Base-by-base conservation (phyloP, 306 rosid species). In the Rosa multiflora region DNA sequence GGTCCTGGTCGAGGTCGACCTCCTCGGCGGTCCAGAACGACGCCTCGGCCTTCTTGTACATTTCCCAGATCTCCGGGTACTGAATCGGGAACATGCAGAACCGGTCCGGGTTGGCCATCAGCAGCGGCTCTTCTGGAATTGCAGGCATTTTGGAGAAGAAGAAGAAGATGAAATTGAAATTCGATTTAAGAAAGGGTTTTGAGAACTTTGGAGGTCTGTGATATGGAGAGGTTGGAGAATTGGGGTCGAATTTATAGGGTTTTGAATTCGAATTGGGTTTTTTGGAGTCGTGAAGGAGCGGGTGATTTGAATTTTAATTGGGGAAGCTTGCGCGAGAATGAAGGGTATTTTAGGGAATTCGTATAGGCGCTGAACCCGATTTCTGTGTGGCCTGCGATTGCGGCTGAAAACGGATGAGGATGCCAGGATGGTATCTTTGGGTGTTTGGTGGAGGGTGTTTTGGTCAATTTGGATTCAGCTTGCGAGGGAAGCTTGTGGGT, bases 71-170 rank as follows among this genome's bases (percentile, higher is more conserved):
- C 47, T 90, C 84, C 0, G 97, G 98, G 85, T 87, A 94, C 4
- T 94, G 89, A 26, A 94, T 94, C 0, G 98, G 98, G 69, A 94
- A 94, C 98, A 94, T 94, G 23, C 97, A 92, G 87, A 94, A 94
- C 0, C 98, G 85, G 5, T 90, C 98, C 0, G 97, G 93, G 83
- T 89, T 94, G 3, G 93, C 76, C 0, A 94, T 88, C 1, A 94
- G 85, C 59, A 92, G 71, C 0, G 98, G 97, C 82, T 94, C 97
- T 71, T 94, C 96, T 0, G 93, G 91, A 37, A 87, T 53, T 0
- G 92, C 84, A 79, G 98, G 96, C 94, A 91, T 93, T 8, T 63
- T 43, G 32, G 7, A 23, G 17, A 2, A 32, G 42, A 29, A 1
- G 67, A 62, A 8, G 15, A 59, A 56, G 26, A 35, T 4, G n/a